These are phyloP conservation scores for Tulasnella sp. DNA, from an alignment of 768 basidiomycete genomes.

Conservation along the genomic window DNA sequence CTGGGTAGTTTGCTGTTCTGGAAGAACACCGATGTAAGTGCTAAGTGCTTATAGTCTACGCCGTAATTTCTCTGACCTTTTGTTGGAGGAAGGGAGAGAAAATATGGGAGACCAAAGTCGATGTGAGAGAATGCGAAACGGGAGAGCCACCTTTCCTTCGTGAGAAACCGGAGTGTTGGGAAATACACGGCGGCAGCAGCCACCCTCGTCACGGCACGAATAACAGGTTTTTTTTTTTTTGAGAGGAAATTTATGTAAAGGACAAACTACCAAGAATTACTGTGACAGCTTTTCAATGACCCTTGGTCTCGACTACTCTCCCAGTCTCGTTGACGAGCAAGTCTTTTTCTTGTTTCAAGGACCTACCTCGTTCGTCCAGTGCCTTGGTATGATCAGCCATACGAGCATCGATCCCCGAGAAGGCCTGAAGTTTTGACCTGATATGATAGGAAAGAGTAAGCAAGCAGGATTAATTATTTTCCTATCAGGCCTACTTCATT, in stretches of 20 bases:
- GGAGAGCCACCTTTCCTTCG: not conserved
- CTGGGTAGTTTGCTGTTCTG: not conserved
- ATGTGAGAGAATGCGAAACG: not conserved
- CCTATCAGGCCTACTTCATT: not conserved
- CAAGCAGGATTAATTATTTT: not conserved
- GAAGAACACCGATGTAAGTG: not conserved
- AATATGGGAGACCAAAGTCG: not conserved
- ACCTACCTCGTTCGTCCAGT: not conserved
- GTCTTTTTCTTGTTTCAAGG: not conserved
- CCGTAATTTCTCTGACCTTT: not conserved
- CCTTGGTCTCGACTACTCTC: not conserved
- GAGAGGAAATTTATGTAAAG: not conserved
- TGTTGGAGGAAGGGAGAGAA: not conserved
- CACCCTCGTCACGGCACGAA: not conserved
- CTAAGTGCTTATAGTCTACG: not conserved
- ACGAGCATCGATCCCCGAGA: not conserved
- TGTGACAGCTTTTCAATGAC: not conserved
- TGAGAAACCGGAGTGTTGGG: constrained; percentile 1
- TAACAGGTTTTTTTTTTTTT: not conserved
- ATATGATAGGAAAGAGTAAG: not conserved
- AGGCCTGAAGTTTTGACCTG: constrained; percentile 7
- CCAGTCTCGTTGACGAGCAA: constrained; percentile 11
- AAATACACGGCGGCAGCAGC: not conserved
- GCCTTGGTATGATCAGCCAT: constrained; percentile 4
- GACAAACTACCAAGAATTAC: not conserved